A percentile compares a stretch with the other conserved stretches of the same genome.
phyloP scores from a whole-genome alignment of 129 eudicot species.

The Scalesia atractyloides region DNA sequence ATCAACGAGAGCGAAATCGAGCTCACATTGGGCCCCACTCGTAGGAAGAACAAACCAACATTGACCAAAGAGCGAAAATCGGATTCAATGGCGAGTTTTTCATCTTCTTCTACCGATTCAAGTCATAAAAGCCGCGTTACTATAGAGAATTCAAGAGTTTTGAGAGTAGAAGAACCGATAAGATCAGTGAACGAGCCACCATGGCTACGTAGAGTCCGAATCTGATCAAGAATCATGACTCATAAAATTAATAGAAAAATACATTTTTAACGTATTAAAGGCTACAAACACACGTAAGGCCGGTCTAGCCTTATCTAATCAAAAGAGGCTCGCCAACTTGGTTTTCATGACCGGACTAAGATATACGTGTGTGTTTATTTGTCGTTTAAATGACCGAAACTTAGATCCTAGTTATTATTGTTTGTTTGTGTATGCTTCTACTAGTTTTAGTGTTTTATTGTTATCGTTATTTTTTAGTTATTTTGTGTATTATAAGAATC shows the following conservation, averaged over 20 bases:
- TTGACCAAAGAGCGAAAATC: not conserved
- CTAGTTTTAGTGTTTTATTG: conserved; percentile 1
- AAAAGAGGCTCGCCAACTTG: not conserved
- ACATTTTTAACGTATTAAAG: not conserved
- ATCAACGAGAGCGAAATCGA: conserved; percentile 36
- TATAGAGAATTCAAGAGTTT: conserved; percentile 20
- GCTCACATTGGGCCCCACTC: conserved; percentile 35
- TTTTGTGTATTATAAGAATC: not conserved
- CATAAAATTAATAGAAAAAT: no score
- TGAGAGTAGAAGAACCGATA: conserved; percentile 6
- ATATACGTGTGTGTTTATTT: no score
- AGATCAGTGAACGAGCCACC: conserved; percentile 21
- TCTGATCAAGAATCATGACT: not conserved
- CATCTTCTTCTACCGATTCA: conserved; percentile 32
- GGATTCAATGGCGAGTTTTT: conserved; percentile 33
- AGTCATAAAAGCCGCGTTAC: conserved; percentile 27
- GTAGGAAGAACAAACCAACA: conserved; percentile 17
- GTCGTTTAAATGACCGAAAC: not conserved
- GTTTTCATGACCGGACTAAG: no score
- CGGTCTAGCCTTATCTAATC: not conserved
- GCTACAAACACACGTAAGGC: not conserved
- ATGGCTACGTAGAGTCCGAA: conserved; percentile 20
- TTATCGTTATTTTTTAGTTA: not conserved
- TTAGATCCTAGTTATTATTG: not conserved
- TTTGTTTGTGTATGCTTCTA: not conserved